Evolutionary conservation across 2,329 filamentous ascomycete genomes (phyloP).

Genomic region (Colletotrichum destructivum): DNA sequence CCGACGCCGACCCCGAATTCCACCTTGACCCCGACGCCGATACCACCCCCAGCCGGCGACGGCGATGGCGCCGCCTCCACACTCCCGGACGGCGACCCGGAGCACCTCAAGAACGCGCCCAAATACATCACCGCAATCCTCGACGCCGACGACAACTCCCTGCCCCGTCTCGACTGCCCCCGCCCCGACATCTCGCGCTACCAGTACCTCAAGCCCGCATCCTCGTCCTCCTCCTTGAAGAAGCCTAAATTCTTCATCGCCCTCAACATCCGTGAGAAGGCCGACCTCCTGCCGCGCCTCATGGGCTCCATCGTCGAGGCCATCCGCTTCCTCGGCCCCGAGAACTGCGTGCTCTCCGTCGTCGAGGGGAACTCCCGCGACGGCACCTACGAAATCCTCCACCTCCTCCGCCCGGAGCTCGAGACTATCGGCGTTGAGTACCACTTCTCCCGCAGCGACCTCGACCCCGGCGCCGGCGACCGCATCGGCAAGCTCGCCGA

Average conservation of each 20-base stretch:
- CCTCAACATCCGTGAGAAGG: slow-evolving; percentile 64
- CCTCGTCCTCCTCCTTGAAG: neutral
- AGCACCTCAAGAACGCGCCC: slow-evolving; percentile 18
- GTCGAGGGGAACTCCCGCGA: slow-evolving; percentile 70
- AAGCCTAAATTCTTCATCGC: slow-evolving; percentile 65
- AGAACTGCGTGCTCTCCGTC: slow-evolving; percentile 67
- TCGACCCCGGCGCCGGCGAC: slow-evolving; percentile 59
- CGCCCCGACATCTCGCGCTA: slow-evolving; percentile 44
- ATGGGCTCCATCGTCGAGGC: slow-evolving; percentile 67
- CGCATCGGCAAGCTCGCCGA: slow-evolving; percentile 64
- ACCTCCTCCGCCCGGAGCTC: slow-evolving; percentile 57
- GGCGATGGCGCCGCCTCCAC: neutral
- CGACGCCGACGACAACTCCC: slow-evolving; percentile 44
- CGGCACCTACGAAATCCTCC: slow-evolving; percentile 67
- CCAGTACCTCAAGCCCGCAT: slow-evolving; percentile 39
- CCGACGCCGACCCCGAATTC: slow-evolving; percentile 1
- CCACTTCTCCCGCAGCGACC: slow-evolving; percentile 57
- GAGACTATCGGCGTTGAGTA: slow-evolving; percentile 57
- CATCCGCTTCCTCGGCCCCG: slow-evolving; percentile 64
- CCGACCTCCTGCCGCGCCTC: slow-evolving; percentile 63
- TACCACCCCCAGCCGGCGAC: neutral
- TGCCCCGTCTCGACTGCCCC: slow-evolving; percentile 51
- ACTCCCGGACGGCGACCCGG: slow-evolving; percentile 26
- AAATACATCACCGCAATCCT: slow-evolving; percentile 51
- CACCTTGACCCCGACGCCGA: slow-evolving; percentile 5